phyloP scores from a whole-genome alignment of 2,329 filamentous ascomycete species.

The Dryadomyces quercivorus region DNA sequence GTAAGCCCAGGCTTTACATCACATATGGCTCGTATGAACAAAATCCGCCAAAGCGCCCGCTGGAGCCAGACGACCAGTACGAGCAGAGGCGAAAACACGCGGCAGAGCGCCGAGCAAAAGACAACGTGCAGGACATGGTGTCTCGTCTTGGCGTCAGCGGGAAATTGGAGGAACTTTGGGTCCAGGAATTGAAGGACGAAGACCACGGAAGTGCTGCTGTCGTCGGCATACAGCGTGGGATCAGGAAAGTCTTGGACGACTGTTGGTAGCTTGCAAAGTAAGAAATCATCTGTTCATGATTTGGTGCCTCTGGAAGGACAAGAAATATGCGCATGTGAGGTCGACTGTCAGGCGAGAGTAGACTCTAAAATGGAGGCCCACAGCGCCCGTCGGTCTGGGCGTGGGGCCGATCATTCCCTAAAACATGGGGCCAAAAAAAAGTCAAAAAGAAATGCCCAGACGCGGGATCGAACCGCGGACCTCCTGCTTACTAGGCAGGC shows the following conservation, averaged over 20 bases:
- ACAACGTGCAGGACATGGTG: constrained; percentile 1
- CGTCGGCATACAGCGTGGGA: constrained; percentile 4
- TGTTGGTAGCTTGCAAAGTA: not conserved
- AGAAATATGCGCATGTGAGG: not conserved
- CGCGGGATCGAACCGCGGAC: constrained; percentile 12
- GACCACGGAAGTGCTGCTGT: constrained; percentile 7
- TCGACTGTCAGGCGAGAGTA: not conserved
- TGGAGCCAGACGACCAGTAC: constrained; percentile 5
- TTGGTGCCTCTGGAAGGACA: not conserved
- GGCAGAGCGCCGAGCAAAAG: not conserved
- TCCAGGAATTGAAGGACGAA: constrained; percentile 6
- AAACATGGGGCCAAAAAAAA: not conserved
- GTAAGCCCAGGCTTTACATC: constrained; percentile 5
- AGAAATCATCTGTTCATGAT: not conserved
- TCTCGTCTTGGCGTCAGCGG: not conserved
- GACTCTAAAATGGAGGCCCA: not conserved
- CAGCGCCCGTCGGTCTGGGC: too few species aligned
- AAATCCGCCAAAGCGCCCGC: not conserved
- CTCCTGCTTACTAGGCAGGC: constrained; percentile 12
- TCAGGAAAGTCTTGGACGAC: constrained; percentile 4
- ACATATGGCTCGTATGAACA: constrained; percentile 6
- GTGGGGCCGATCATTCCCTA: too few species aligned
- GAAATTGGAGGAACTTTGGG: constrained; percentile 1
- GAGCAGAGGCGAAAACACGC: not conserved
- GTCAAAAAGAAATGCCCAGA: constrained; percentile 6